Evolutionary conservation across 2,329 filamentous ascomycete species (phyloP).

Genomic region (Ceratocystis harringtonii): DNA sequence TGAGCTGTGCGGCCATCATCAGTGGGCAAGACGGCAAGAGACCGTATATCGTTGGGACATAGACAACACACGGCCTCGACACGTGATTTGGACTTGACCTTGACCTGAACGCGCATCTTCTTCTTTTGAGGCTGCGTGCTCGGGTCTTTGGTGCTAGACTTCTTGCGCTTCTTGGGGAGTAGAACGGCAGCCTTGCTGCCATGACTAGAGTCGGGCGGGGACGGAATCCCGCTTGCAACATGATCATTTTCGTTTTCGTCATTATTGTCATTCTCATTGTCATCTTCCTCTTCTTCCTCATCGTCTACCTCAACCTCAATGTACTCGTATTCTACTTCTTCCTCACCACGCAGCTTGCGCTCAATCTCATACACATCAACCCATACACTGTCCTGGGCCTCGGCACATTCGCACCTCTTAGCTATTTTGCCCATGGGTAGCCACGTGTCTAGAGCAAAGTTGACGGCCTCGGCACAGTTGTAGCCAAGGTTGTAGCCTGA

Average conservation of each 20-base stretch:
- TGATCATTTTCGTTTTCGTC: conserved; percentile 50
- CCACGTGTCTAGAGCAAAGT: conserved; percentile 93
- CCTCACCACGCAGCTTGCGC: conserved; percentile 79
- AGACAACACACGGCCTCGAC: conserved; percentile 72
- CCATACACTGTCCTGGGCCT: conserved; percentile 95
- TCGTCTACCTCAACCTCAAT: conserved; percentile 59
- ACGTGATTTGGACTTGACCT: conserved; percentile 56
- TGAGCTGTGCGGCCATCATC: conserved; percentile 81
- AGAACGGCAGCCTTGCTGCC: conserved; percentile 35
- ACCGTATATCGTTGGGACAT: conserved; percentile 78
- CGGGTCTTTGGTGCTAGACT: conserved; percentile 35
- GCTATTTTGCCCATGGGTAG: conserved; percentile 87
- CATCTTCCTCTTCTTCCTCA: conserved; percentile 34
- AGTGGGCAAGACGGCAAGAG: conserved; percentile 68
- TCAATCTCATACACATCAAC: conserved; percentile 94
- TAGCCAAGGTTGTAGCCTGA: conserved; percentile 97
- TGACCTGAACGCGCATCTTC: conserved; percentile 48
- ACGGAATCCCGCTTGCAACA: conserved; percentile 46
- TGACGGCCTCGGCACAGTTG: conserved; percentile 97
- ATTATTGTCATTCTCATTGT: conserved; percentile 42
- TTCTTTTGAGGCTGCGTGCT: conserved; percentile 31
- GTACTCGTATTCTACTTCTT: conserved; percentile 60
- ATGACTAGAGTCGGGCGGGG: conserved; percentile 60
- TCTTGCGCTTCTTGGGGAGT: conserved; percentile 27
- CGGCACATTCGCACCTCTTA: conserved; percentile 90